A percentile compares a stretch with the other conserved stretches of the same genome.
These are phyloP conservation scores for Oryza officinalis DNA, from an alignment of 176 grass and related monocot species.

Conservation along the genomic window DNA sequence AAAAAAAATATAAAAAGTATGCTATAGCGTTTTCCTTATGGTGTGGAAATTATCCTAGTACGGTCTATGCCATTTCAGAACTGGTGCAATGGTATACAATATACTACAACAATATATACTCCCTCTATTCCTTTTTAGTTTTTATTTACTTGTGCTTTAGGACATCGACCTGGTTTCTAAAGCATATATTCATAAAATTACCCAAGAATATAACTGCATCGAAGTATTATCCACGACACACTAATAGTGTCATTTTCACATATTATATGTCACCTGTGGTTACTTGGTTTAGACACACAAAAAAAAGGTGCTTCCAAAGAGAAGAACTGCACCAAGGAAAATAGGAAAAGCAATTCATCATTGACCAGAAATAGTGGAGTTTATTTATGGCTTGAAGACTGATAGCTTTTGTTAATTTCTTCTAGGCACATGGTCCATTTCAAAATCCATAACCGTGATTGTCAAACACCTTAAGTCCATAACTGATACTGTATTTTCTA, in stretches of 20 bases:
- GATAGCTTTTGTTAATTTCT: background rate
- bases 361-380: background rate
- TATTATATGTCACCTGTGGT: too few relatives aligned
- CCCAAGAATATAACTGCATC: background rate
- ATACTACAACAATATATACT: background rate
- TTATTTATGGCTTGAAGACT: background rate
- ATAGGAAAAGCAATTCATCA: background rate
- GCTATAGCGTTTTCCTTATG: background rate
- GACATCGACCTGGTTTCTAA: background rate
- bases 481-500: background rate
- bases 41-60: background rate
- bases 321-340: background rate
- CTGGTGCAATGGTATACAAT: background rate
- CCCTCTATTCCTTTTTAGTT: background rate
- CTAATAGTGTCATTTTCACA: too few relatives aligned
- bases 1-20: background rate
- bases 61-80: background rate
- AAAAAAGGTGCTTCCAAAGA: background rate
- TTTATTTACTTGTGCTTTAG: background rate
- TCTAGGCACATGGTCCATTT: background rate
- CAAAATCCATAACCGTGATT: background rate
- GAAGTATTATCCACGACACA: too few relatives aligned
- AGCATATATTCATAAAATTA: too few relatives aligned
- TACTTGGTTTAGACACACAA: background rate
- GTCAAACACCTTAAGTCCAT: background rate